Conservation (phyloP, 306 rosid species). For the Ziziphus jujuba region DNA sequence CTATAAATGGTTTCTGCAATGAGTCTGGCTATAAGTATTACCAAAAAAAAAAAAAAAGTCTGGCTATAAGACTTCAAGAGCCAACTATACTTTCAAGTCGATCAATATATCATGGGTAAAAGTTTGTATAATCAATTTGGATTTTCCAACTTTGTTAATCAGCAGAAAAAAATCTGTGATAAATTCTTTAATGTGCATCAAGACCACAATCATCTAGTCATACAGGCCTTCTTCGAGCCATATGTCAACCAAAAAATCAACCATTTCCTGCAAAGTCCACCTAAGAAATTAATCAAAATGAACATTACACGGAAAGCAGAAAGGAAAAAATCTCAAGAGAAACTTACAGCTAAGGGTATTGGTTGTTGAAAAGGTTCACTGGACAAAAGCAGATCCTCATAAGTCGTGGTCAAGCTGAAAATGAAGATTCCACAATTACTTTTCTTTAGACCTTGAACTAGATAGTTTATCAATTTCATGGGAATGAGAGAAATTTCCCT, state of each 20-base stretch:
- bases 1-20: constrained; percentile 1
- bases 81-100: constrained; percentile 22
- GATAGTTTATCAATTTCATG: neutral
- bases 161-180: constrained; percentile 36
- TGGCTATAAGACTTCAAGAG: constrained; percentile 15
- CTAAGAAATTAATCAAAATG: constrained; percentile 4
- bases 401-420: constrained; percentile 53
- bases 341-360: constrained; percentile 49
- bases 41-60: too few species aligned
- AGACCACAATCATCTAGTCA: constrained; percentile 37
- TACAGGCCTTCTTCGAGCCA: constrained; percentile 72
- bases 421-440: neutral
- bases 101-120: constrained; percentile 16
- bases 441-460: neutral
- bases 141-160: constrained; percentile 29
- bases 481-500: neutral
- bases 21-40: constrained; percentile 10
- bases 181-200: constrained; percentile 26
- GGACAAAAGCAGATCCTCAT: constrained; percentile 49
- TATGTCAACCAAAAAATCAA: constrained; percentile 58
- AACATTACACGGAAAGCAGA: constrained; percentile 5
- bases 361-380: constrained; percentile 47
- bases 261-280: constrained; percentile 65
- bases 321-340: neutral
- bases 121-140: constrained; percentile 25